Evolutionary conservation across 2,329 filamentous ascomycete species (phyloP).

Genomic region (Ascomycota sp.): DNA sequence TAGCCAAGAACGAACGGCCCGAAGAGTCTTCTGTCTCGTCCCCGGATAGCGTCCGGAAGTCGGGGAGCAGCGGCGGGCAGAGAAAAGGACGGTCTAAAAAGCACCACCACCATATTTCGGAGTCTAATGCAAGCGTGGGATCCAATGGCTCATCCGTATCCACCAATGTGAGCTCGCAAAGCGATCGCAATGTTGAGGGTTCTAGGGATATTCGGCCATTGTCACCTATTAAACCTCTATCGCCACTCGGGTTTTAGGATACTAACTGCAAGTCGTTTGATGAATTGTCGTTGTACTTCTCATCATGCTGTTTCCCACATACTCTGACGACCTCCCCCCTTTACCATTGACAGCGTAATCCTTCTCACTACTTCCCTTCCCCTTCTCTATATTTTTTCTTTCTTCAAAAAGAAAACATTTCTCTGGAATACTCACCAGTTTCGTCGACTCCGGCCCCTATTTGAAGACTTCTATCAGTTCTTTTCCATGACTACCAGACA

Average conservation of each 20-base stretch:
- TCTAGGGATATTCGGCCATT: constrained; percentile 29
- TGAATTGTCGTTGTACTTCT: no score
- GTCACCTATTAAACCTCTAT: constrained; percentile 46
- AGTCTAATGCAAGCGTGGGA: constrained; percentile 21
- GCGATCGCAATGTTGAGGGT: constrained; percentile 12
- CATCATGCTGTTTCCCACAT: no score
- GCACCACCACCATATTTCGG: constrained; percentile 19
- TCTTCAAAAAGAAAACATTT: no score
- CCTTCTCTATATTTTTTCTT: no score
- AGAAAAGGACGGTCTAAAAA: constrained; percentile 17
- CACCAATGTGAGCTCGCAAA: constrained; percentile 24
- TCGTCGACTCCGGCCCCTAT: no score
- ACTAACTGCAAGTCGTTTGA: neutral
- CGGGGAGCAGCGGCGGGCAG: constrained; percentile 10
- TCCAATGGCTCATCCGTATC: constrained; percentile 22
- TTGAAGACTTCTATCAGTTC: no score
- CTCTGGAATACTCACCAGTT: no score
- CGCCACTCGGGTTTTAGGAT: constrained; percentile 34
- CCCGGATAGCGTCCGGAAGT: constrained; percentile 42
- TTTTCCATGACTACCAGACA: no score
- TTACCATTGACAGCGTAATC: no score
- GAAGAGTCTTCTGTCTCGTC: constrained; percentile 24
- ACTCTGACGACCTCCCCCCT: no score
- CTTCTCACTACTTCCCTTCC: no score
- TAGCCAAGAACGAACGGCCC: constrained; percentile 5